phyloP scores from a whole-genome alignment of 768 basidiomycete genomes.

The Auricularia heimuer region DNA sequence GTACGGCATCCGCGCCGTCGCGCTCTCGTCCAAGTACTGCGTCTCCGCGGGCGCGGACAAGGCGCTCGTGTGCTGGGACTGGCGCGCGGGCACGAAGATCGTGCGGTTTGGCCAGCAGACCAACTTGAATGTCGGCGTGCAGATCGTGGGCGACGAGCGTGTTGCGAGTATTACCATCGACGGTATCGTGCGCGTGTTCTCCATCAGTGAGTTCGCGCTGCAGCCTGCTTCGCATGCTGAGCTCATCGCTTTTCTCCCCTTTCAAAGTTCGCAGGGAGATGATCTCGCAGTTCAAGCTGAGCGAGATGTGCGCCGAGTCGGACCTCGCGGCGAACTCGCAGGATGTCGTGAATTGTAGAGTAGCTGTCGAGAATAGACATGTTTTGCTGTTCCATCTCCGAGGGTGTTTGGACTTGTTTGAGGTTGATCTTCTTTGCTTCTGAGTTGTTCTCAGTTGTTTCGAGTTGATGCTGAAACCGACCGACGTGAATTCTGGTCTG shows the following conservation, averaged over 20 bases:
- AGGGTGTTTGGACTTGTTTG: too few species aligned
- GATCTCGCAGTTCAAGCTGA: constrained; percentile 85
- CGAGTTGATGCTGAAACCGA: too few species aligned
- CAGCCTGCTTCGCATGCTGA: too few species aligned
- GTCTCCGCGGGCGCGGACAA: constrained; percentile 74
- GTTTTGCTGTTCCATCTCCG: too few species aligned
- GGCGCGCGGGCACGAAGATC: constrained; percentile 81
- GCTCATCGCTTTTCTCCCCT: not conserved
- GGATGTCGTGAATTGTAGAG: too few species aligned
- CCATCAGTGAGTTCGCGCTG: too few species aligned
- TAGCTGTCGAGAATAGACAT: too few species aligned
- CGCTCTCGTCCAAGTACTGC: constrained; percentile 73
- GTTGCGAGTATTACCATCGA: constrained; percentile 90
- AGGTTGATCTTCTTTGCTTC: too few species aligned
- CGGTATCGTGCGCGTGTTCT: constrained; percentile 83
- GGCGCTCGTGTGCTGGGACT: constrained; percentile 79
- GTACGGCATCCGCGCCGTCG: constrained; percentile 84
- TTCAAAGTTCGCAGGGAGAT: constrained; percentile 57
- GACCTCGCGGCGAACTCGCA: constrained; percentile 52
- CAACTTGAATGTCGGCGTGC: constrained; percentile 83
- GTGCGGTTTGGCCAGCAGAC: constrained; percentile 93
- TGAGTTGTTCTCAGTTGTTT: too few species aligned
- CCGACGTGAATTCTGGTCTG: too few species aligned
- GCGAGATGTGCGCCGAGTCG: constrained; percentile 14
- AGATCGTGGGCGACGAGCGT: constrained; percentile 76